Percentiles rank a stretch among this genome's conserved stretches.
Evolutionary conservation across 1,284 basidiomycete species (phyloP).

Genomic region (Hymenochaete sp.): DNA sequence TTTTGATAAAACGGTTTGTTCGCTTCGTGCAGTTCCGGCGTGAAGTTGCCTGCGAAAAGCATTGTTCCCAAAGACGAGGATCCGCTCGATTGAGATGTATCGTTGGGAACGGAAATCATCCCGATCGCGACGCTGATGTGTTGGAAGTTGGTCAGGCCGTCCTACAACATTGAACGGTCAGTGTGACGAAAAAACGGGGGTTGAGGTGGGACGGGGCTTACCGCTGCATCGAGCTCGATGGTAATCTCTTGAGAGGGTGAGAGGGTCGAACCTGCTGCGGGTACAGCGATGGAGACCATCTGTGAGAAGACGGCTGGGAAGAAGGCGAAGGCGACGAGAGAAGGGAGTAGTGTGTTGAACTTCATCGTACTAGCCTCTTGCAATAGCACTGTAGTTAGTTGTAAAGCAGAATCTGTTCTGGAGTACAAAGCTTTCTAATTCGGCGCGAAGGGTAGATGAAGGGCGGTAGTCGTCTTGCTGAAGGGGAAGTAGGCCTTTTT

Average conservation of each 20-base stretch:
- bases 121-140: conserved; percentile 15
- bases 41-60: conserved; percentile 13
- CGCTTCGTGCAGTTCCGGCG: conserved; percentile 7
- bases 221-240: conserved; percentile 11
- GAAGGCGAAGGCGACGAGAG: neutral
- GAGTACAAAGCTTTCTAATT: too few species aligned
- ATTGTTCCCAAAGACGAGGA: conserved; percentile 2
- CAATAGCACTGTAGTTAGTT: too few species aligned
- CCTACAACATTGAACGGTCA: conserved; percentile 3
- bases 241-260: conserved; percentile 5
- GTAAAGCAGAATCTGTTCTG: too few species aligned
- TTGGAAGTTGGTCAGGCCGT: conserved; percentile 13
- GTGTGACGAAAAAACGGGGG: too few species aligned
- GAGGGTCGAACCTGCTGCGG: conserved; percentile 6
- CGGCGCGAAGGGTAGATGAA: too few species aligned
- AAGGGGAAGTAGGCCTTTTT: too few species aligned
- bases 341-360: too few species aligned
- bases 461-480: too few species aligned
- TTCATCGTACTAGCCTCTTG: too few species aligned
- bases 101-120: conserved; percentile 1
- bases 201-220: neutral
- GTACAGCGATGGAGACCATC: conserved; percentile 13
- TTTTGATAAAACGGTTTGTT: conserved; percentile 15
- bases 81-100: neutral
- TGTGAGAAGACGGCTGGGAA: conserved; percentile 7